Conservation (phyloP, 176 grass and related monocot species). For the Ananas comosus region DNA sequence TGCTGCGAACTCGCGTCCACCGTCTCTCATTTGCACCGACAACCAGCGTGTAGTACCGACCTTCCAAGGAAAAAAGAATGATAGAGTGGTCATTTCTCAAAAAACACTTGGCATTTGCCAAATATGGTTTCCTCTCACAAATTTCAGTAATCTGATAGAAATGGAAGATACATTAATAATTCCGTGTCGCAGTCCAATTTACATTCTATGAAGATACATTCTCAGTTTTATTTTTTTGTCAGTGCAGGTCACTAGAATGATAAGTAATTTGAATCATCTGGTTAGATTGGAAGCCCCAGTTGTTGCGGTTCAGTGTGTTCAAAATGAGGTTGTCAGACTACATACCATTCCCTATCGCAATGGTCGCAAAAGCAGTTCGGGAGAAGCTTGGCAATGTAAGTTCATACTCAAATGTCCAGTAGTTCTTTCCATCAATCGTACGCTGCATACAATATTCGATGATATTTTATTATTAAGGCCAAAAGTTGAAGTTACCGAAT, state of each 20-base stretch:
- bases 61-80: conserved; percentile 15
- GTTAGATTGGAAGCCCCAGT: not conserved
- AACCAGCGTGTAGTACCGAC: conserved; percentile 71
- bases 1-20: conserved; percentile 72
- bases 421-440: conserved; percentile 80
- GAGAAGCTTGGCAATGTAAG: conserved; percentile 57
- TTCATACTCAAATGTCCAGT: conserved; percentile 97
- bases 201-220: too few relatives aligned
- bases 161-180: too few relatives aligned
- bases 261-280: not conserved
- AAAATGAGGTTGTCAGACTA: not conserved
- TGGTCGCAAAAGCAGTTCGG: conserved; percentile 69
- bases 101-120: too few relatives aligned
- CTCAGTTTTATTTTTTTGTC: not conserved
- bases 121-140: too few relatives aligned
- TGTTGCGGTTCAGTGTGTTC: not conserved
- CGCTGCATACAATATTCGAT: conserved; percentile 31
- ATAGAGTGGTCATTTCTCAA: not conserved
- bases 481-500: not conserved
- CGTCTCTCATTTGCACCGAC: conserved; percentile 83
- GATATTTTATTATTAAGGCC: not conserved
- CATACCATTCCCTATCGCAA: conserved; percentile 78
- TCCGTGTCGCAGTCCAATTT: too few relatives aligned
- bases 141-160: too few relatives aligned
- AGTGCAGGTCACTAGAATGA: not conserved